phyloP scores from a whole-genome alignment of 495 filamentous ascomycete genomes.

The Hyaloscypha finlandica region DNA sequence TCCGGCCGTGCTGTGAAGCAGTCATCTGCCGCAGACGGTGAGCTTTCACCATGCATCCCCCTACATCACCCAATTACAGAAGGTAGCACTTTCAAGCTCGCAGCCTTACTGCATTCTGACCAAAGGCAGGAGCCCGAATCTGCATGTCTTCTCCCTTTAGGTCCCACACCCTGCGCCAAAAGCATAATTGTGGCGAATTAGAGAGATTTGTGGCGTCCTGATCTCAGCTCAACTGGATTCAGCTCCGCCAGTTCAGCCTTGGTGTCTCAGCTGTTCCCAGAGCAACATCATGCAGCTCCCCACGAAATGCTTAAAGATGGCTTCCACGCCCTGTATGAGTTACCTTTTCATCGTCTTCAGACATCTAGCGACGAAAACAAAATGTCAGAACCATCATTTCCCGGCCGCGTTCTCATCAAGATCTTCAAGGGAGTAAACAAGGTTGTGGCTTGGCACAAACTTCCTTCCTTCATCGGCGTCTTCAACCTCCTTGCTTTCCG shows the following conservation, averaged over 20 bases:
- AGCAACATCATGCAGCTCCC: not conserved
- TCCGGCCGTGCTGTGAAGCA: not conserved
- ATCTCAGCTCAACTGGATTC: not conserved
- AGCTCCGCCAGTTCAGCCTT: not conserved
- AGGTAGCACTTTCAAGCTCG: not conserved
- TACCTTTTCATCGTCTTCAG: not conserved
- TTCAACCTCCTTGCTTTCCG: conserved; percentile 43
- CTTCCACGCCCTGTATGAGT: not conserved
- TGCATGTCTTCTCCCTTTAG: not conserved
- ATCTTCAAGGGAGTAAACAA: conserved; percentile 41
- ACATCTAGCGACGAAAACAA: not conserved
- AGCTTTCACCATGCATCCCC: not conserved
- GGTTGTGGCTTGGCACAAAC: conserved; percentile 41
- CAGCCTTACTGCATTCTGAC: not conserved
- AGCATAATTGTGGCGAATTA: not conserved
- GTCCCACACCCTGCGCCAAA: not conserved
- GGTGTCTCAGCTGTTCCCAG: not conserved
- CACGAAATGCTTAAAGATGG: not conserved
- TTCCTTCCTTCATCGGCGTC: conserved; percentile 39
- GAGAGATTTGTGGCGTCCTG: not conserved
- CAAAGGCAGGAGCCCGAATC: not conserved
- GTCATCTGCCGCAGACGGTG: not conserved
- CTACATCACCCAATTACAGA: not conserved
- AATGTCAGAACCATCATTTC: not conserved
- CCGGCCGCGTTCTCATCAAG: conserved; percentile 29